A percentile compares a stretch with the other conserved stretches of the same genome.
Evolutionary conservation across 1,284 basidiomycete genomes (phyloP).

Genomic region (Neotropicomus parvogracilis): DNA sequence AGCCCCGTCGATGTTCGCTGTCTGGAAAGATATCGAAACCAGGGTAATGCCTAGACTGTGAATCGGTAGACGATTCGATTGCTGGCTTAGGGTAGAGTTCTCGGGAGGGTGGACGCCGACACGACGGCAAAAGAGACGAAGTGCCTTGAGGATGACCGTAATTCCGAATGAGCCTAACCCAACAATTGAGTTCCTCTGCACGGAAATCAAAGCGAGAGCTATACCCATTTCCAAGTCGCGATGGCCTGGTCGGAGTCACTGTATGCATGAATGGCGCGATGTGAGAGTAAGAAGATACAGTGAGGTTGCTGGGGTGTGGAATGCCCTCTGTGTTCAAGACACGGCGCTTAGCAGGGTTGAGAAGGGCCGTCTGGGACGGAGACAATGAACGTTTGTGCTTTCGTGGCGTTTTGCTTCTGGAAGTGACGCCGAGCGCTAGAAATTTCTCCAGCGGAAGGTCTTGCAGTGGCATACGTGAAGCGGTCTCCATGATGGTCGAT

Average conservation of each 20-base stretch:
- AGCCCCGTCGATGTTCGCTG: constrained; percentile 35
- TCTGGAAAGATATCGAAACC: constrained; percentile 66
- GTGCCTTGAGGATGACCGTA: constrained; percentile 8
- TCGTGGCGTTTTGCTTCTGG: constrained; percentile 22
- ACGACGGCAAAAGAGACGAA: constrained; percentile 16
- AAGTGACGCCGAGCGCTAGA: constrained; percentile 33
- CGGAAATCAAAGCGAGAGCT: not conserved
- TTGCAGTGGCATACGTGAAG: constrained; percentile 45
- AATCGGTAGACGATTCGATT: constrained; percentile 45
- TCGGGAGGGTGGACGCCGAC: constrained; percentile 20
- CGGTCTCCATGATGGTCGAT: constrained; percentile 29
- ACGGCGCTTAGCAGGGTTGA: constrained; percentile 66
- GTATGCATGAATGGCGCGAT: constrained; percentile 16
- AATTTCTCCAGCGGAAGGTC: constrained; percentile 59
- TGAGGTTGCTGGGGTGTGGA: constrained; percentile 24
- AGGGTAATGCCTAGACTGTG: constrained; percentile 66
- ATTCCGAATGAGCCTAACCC: constrained; percentile 16
- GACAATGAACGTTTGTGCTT: constrained; percentile 51
- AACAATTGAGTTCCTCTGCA: not conserved
- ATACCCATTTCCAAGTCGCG: constrained; percentile 27
- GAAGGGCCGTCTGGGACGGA: constrained; percentile 43
- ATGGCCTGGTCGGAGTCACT: constrained; percentile 23
- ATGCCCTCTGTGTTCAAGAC: constrained; percentile 57
- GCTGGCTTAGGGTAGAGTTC: constrained; percentile 31
- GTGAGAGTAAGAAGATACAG: constrained; percentile 21